These are phyloP conservation scores for Aspergillus tubingensis DNA, from an alignment of 2,329 filamentous ascomycete genomes.

Conservation along the genomic window DNA sequence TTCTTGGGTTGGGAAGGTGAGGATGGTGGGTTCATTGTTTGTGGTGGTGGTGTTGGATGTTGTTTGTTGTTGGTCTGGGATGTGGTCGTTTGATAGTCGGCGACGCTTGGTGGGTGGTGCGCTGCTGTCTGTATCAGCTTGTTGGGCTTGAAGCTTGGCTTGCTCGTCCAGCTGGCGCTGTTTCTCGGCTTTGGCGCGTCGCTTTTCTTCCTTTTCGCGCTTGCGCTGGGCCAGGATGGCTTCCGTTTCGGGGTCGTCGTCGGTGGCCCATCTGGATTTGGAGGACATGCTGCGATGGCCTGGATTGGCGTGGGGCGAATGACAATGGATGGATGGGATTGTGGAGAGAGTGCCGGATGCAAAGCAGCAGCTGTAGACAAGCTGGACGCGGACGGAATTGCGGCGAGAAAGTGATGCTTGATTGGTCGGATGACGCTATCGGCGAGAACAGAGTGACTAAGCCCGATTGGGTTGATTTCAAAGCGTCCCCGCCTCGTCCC, in stretches of 20 bases:
- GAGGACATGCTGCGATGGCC: conserved; percentile 54
- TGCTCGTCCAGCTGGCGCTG: conserved; percentile 65
- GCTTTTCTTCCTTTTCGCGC: conserved; percentile 86
- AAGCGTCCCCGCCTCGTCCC: conserved; percentile 27
- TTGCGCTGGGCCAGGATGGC: conserved; percentile 68
- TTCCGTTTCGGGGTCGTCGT: conserved; percentile 77
- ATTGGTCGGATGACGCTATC: conserved; percentile 30
- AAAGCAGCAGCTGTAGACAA: background rate
- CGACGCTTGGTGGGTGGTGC: conserved; percentile 59
- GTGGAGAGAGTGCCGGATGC: conserved; percentile 3
- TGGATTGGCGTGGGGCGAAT: background rate
- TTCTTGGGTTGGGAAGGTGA: conserved; percentile 68
- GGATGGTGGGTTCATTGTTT: conserved; percentile 55
- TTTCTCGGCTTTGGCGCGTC: conserved; percentile 78
- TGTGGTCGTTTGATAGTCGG: conserved; percentile 60
- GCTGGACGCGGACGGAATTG: conserved; percentile 1
- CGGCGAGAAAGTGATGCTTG: background rate
- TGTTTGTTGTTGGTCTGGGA: conserved; percentile 19
- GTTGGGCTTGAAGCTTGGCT: conserved; percentile 32
- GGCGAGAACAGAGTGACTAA: conserved; percentile 11
- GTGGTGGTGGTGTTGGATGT: conserved; percentile 28
- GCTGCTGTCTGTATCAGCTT: conserved; percentile 30
- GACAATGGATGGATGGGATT: conserved; percentile 23
- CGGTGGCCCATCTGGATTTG: conserved; percentile 79
- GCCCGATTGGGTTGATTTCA: conserved; percentile 25